These are phyloP conservation scores for Globisporangium camurandrum DNA, from an alignment of 352 stramenopile genomes.

Conservation along the genomic window DNA sequence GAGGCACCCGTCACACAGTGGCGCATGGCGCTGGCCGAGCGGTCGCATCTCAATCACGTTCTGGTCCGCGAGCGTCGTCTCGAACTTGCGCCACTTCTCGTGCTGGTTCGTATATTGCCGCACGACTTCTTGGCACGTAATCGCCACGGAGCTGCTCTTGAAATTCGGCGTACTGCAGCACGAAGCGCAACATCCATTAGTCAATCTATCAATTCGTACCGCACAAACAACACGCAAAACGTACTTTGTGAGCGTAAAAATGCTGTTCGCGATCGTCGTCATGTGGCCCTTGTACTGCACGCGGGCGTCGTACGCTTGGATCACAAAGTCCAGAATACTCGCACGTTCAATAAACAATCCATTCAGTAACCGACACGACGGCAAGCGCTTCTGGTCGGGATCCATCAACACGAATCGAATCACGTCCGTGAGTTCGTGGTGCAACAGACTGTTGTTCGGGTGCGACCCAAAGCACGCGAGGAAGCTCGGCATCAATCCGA, in stretches of 20 bases:
- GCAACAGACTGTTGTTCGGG: constrained; percentile 75
- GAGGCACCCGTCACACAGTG: constrained; percentile 73
- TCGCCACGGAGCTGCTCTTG: constrained; percentile 34
- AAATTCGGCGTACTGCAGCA: constrained; percentile 52
- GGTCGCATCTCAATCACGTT: constrained; percentile 78
- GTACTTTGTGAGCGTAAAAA: constrained; percentile 84
- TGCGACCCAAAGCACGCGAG: constrained; percentile 72
- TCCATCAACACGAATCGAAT: constrained; percentile 83
- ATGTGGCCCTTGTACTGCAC: constrained; percentile 86
- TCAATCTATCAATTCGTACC: neutral
- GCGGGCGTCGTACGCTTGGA: constrained; percentile 61
- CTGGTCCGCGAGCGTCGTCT: constrained; percentile 63
- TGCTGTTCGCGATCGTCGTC: constrained; percentile 85
- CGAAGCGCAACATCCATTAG: neutral
- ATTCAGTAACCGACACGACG: constrained; percentile 71
- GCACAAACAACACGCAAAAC: constrained; percentile 8
- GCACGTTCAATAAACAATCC: constrained; percentile 62
- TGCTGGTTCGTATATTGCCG: constrained; percentile 65
- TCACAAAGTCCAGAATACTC: constrained; percentile 81
- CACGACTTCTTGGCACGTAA: constrained; percentile 78
- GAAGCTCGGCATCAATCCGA: constrained; percentile 76
- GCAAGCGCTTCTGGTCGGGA: constrained; percentile 73
- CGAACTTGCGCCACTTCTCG: constrained; percentile 69
- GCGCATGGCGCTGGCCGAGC: constrained; percentile 72
- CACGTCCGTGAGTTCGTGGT: constrained; percentile 81